Conservation (phyloP, 768 basidiomycete species). For the Collybiopsis luxurians region DNA sequence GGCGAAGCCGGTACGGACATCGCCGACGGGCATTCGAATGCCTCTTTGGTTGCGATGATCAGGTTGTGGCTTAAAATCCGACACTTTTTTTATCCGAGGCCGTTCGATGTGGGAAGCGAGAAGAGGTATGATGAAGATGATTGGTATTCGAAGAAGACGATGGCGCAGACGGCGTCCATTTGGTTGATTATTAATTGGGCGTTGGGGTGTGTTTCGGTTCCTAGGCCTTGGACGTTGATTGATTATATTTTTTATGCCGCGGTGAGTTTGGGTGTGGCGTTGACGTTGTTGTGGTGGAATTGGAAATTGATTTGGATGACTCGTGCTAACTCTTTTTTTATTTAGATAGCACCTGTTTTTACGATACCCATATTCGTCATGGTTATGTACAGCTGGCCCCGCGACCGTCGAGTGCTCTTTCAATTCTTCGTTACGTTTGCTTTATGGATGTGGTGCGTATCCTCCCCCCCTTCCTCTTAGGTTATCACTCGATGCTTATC, state of each 20-base stretch:
- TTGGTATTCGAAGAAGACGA: conserved; percentile 14
- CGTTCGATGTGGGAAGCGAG: conserved; percentile 13
- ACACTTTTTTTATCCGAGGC: conserved; percentile 17
- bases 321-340: too few relatives aligned
- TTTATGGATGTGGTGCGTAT: conserved; percentile 47
- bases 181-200: conserved; percentile 25
- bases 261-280: too few relatives aligned
- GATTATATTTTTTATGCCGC: conserved; percentile 43
- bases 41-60: background rate
- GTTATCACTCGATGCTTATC: background rate
- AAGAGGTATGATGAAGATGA: conserved; percentile 16
- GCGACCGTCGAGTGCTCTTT: conserved; percentile 41
- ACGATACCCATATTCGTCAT: conserved; percentile 47
- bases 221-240: conserved; percentile 18
- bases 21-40: background rate
- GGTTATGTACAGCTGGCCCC: conserved; percentile 51
- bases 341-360: conserved; percentile 42
- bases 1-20: background rate
- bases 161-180: conserved; percentile 17
- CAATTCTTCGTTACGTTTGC: conserved; percentile 44
- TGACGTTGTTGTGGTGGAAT: too few relatives aligned
- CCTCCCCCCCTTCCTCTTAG: background rate
- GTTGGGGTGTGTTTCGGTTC: conserved; percentile 18
- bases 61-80: conserved; percentile 12
- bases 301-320: too few relatives aligned